A percentile compares a stretch with the other conserved stretches of the same genome.
Evolutionary conservation across 1,139 yeast species (phyloP).

Genomic region (Debaryomyces coudertii): DNA sequence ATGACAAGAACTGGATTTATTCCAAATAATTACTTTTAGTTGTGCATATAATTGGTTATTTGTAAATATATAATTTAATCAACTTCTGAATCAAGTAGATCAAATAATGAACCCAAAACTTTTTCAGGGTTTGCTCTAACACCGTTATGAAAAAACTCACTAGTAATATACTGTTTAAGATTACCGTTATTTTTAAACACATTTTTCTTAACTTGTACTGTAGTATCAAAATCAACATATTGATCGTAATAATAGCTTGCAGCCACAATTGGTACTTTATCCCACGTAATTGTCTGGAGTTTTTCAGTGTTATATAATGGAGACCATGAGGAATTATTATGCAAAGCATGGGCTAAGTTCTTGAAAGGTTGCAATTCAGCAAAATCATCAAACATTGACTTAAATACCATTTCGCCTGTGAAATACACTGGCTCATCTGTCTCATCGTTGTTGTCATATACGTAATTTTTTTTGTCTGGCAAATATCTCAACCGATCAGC

Average conservation of each 20-base stretch:
- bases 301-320: conserved; percentile 40
- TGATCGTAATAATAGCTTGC: conserved; percentile 55
- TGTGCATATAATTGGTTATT: conserved; percentile 1
- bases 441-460: conserved; percentile 17
- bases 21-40: conserved; percentile 38
- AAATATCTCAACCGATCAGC: conserved; percentile 45
- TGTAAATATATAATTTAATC: conserved; percentile 31
- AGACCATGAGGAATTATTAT: conserved; percentile 44
- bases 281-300: conserved; percentile 32
- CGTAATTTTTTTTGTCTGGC: conserved; percentile 31
- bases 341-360: conserved; percentile 46
- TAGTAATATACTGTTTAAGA: conserved; percentile 47
- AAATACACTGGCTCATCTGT: conserved; percentile 39
- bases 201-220: conserved; percentile 35
- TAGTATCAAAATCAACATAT: conserved; percentile 53
- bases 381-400: conserved; percentile 54
- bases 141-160: conserved; percentile 58
- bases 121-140: conserved; percentile 44
- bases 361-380: conserved; percentile 44
- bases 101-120: conserved; percentile 45
- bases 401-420: conserved; percentile 62
- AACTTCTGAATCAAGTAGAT: conserved; percentile 44
- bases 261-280: conserved; percentile 52
- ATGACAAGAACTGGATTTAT: conserved; percentile 41
- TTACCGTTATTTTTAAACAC: conserved; percentile 37